A percentile compares a stretch with the other conserved stretches of the same genome.
phyloP scores from a whole-genome alignment of 2,329 filamentous ascomycete species.

The Cladosporium sp. region DNA sequence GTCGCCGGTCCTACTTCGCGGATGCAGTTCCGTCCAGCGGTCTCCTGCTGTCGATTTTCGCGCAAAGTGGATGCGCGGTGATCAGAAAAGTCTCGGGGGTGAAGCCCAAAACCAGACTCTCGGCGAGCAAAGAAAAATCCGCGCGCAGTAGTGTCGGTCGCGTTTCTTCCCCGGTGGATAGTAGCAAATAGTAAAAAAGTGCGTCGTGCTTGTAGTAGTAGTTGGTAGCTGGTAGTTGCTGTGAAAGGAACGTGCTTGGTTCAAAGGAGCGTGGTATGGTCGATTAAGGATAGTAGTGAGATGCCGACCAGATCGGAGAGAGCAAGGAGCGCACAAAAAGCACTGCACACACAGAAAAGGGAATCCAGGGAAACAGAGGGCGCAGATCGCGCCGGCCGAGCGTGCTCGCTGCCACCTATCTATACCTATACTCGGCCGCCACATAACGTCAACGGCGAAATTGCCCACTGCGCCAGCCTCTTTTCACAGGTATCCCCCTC shows the following conservation, averaged over 20 bases:
- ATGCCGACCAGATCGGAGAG: background rate
- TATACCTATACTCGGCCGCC: constrained; percentile 10
- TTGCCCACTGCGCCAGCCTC: constrained; percentile 6
- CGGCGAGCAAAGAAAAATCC: background rate
- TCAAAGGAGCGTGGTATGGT: constrained; percentile 1
- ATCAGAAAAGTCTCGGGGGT: background rate
- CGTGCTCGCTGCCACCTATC: constrained; percentile 1
- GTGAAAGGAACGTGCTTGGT: constrained; percentile 1
- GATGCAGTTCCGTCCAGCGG: constrained; percentile 10
- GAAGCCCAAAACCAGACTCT: background rate
- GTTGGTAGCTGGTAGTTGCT: background rate
- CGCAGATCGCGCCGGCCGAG: constrained; percentile 4
- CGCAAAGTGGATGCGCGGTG: constrained; percentile 6
- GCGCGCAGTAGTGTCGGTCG: background rate
- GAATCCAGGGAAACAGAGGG: constrained; percentile 1
- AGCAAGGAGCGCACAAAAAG: constrained; percentile 7
- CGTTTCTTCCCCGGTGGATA: background rate
- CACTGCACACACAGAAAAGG: constrained; percentile 1
- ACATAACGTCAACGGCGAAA: constrained; percentile 12
- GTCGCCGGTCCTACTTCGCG: constrained; percentile 4
- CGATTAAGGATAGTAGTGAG: constrained; percentile 1
- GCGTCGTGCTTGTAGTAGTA: background rate
- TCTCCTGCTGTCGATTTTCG: constrained; percentile 1
- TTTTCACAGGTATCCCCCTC: background rate
- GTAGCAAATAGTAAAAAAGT: background rate